phyloP scores from a whole-genome alignment of 2,329 filamentous ascomycete species.

The Pseudohalonectria lignicola region DNA sequence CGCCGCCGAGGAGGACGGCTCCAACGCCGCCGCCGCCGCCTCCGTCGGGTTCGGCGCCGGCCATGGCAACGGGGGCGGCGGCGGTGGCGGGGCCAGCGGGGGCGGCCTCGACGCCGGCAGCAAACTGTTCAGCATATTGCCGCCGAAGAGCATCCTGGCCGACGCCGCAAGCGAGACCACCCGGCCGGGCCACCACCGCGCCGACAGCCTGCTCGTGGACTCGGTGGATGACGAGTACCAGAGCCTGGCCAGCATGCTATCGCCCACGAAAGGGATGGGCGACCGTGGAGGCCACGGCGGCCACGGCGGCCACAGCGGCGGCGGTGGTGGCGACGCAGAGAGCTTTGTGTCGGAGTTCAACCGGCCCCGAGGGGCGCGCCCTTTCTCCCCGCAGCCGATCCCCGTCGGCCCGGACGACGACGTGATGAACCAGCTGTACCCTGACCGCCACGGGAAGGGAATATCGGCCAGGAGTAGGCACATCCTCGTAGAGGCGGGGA shows the following conservation, averaged over 20 bases:
- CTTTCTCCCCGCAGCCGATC: constrained; percentile 47
- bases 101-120: constrained; percentile 19
- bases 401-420: constrained; percentile 20
- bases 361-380: constrained; percentile 32
- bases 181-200: constrained; percentile 27
- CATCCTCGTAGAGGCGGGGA: not conserved
- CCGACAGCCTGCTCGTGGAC: constrained; percentile 44
- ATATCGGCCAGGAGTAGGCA: not conserved
- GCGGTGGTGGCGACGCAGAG: constrained; percentile 28
- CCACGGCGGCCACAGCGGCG: constrained; percentile 8
- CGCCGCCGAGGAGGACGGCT: constrained; percentile 11
- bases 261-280: too few species aligned
- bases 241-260: constrained; percentile 37
- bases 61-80: constrained; percentile 16
- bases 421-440: too few species aligned
- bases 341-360: constrained; percentile 39
- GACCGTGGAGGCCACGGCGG: constrained; percentile 4
- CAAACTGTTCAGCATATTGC: constrained; percentile 54
- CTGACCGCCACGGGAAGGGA: too few species aligned
- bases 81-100: constrained; percentile 18
- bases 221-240: constrained; percentile 41
- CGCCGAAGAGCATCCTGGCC: constrained; percentile 52
- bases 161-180: constrained; percentile 28
- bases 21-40: constrained; percentile 7
- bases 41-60: constrained; percentile 7